phyloP scores from a whole-genome alignment of 202 grass and related monocot species.

The Zoysia matrella region DNA sequence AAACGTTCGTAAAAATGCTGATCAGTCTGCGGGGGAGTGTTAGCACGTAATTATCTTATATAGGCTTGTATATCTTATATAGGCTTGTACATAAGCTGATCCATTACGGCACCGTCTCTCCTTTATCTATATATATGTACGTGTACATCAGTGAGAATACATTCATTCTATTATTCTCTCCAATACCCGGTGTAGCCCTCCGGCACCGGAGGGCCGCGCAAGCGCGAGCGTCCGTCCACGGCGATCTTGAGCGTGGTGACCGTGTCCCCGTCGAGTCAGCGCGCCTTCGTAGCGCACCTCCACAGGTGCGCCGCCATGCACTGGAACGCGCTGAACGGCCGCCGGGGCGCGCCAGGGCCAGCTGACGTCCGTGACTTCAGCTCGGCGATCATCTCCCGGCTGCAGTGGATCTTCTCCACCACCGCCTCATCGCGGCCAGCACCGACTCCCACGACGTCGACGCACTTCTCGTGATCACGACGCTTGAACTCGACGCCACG shows the following conservation, averaged over 20 bases:
- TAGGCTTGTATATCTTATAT: no score
- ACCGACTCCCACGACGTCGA: no score
- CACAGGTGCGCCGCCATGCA: slow-evolving; percentile 46
- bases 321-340: slow-evolving; percentile 17
- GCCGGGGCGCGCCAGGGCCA: not conserved
- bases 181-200: slow-evolving; percentile 40
- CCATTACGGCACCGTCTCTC: no score
- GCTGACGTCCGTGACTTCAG: slow-evolving; percentile 15
- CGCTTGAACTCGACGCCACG: slow-evolving; percentile 37
- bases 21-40: no score
- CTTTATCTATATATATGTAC: no score
- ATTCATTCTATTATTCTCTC: no score
- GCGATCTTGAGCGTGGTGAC: slow-evolving; percentile 2
- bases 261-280: not conserved
- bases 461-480: no score
- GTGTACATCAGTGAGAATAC: no score
- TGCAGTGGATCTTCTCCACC: slow-evolving; percentile 37
- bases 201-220: not conserved
- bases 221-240: slow-evolving; percentile 21
- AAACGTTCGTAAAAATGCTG: no score
- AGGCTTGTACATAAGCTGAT: no score
- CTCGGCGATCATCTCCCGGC: slow-evolving; percentile 31
- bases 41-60: no score
- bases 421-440: not conserved
- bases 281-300: not conserved